phyloP scores from a whole-genome alignment of 768 basidiomycete species.

The Panellus pusillus region DNA sequence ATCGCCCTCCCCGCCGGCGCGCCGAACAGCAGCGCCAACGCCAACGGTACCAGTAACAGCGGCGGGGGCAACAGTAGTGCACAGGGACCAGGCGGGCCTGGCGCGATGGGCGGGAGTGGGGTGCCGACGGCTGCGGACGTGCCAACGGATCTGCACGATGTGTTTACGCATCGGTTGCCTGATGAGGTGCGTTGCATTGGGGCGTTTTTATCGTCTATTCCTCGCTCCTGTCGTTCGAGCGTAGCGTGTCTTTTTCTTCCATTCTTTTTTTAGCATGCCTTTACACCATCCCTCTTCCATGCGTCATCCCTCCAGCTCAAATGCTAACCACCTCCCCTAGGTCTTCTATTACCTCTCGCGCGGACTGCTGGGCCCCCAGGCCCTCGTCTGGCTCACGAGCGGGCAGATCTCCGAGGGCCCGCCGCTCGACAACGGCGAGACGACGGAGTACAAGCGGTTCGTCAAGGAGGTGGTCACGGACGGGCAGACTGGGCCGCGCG shows the following conservation, averaged over 20 bases:
- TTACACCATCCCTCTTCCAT: neutral
- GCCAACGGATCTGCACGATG: constrained; percentile 87
- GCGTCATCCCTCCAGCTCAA: neutral
- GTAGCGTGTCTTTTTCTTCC: too few relatives aligned
- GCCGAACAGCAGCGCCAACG: neutral
- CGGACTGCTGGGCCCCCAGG: constrained; percentile 84
- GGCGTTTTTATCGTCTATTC: too few relatives aligned
- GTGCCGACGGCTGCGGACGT: constrained; percentile 80
- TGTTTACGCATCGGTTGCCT: constrained; percentile 91
- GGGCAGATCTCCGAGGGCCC: constrained; percentile 84
- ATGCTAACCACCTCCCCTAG: neutral
- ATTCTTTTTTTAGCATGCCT: too few relatives aligned
- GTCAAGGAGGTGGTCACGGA: constrained; percentile 97
- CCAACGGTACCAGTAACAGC: too few relatives aligned
- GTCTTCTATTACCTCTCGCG: constrained; percentile 95
- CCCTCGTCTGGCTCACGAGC: constrained; percentile 91
- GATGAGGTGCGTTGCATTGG: constrained; percentile 76
- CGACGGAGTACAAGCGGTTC: constrained; percentile 91
- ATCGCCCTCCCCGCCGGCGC: constrained; percentile 59
- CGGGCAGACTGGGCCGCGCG: constrained; percentile 89
- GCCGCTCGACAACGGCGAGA: constrained; percentile 94
- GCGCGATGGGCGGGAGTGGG: constrained; percentile 59
- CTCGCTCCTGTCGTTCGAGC: too few relatives aligned
- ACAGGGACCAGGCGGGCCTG: neutral
- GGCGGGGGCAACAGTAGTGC: too few relatives aligned